phyloP scores from a whole-genome alignment of 768 basidiomycete genomes.

The Clitopilus hobsonii region DNA sequence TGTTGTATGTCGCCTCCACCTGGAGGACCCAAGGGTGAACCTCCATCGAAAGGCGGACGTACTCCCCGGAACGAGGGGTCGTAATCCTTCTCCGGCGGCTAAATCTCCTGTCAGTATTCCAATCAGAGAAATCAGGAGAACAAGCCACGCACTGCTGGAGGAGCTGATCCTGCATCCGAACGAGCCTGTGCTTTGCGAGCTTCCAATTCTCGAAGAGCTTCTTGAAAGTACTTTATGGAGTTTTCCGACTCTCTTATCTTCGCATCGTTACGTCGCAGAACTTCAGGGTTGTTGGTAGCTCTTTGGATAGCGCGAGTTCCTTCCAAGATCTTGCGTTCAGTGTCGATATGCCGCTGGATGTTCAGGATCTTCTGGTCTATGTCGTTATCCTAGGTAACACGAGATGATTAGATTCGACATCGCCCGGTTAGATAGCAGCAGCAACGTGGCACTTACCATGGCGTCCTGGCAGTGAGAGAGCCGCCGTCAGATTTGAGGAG shows the following conservation, averaged over 20 bases:
- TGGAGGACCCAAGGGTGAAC: constrained; percentile 29
- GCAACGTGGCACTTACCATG: constrained; percentile 6
- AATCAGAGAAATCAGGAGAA: constrained; percentile 8
- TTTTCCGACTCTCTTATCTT: constrained; percentile 86
- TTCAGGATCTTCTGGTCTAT: constrained; percentile 93
- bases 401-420: constrained; percentile 3
- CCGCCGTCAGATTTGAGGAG: constrained; percentile 10
- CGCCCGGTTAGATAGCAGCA: constrained; percentile 21
- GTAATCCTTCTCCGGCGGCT: constrained; percentile 52
- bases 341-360: constrained; percentile 85
- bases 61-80: constrained; percentile 30
- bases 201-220: constrained; percentile 78
- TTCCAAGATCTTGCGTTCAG: constrained; percentile 89
- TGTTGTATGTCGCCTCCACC: constrained; percentile 36
- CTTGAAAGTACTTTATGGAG: constrained; percentile 83
- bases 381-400: constrained; percentile 44
- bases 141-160: constrained; percentile 34
- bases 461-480: constrained; percentile 16
- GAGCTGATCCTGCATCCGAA: constrained; percentile 41
- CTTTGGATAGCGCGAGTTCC: constrained; percentile 72
- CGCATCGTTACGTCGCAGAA: constrained; percentile 72
- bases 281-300: constrained; percentile 85
- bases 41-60: constrained; percentile 35
- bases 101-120: constrained; percentile 15
- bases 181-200: constrained; percentile 62